Conservation (phyloP, 2,329 filamentous ascomycete genomes). For the Aureobasidium sp. region DNA sequence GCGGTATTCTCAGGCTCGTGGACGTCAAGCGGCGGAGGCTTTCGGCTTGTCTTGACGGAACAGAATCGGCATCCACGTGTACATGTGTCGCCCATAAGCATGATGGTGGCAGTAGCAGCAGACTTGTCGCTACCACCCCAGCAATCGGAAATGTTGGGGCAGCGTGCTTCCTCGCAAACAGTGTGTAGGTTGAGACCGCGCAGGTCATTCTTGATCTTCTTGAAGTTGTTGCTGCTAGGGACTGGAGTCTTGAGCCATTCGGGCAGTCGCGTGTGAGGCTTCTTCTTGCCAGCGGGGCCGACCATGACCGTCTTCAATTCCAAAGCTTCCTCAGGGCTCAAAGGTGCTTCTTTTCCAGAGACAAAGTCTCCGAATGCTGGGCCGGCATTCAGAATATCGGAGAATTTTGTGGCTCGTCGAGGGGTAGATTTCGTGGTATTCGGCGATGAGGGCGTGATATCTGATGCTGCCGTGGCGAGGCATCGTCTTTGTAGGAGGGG, state of each 20-base stretch:
- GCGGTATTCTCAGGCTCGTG: constrained; percentile 97
- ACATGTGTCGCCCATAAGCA: constrained; percentile 98
- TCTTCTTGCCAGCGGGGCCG: constrained; percentile 55
- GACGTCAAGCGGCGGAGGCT: constrained; percentile 74
- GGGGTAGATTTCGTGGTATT: constrained; percentile 28
- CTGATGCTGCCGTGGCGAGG: constrained; percentile 40
- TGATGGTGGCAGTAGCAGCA: constrained; percentile 93
- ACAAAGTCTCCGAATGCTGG: constrained; percentile 61
- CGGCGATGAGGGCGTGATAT: constrained; percentile 26
- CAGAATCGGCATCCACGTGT: constrained; percentile 96
- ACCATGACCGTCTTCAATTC: constrained; percentile 56
- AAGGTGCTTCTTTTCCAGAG: constrained; percentile 35
- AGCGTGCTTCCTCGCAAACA: constrained; percentile 94
- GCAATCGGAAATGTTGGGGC: constrained; percentile 95
- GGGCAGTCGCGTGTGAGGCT: constrained; percentile 68
- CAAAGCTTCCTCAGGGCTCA: constrained; percentile 47
- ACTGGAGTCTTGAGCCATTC: constrained; percentile 96
- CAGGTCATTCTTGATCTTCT: constrained; percentile 90
- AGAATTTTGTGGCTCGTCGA: constrained; percentile 48
- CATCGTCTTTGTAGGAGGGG: constrained; percentile 28
- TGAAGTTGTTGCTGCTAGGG: constrained; percentile 77
- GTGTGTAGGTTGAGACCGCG: constrained; percentile 86
- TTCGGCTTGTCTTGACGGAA: constrained; percentile 81
- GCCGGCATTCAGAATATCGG: constrained; percentile 57
- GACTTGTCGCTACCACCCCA: constrained; percentile 89